Evolutionary conservation across 2,329 filamentous ascomycete genomes (phyloP).

Genomic region (Paecilomyces formosus): DNA sequence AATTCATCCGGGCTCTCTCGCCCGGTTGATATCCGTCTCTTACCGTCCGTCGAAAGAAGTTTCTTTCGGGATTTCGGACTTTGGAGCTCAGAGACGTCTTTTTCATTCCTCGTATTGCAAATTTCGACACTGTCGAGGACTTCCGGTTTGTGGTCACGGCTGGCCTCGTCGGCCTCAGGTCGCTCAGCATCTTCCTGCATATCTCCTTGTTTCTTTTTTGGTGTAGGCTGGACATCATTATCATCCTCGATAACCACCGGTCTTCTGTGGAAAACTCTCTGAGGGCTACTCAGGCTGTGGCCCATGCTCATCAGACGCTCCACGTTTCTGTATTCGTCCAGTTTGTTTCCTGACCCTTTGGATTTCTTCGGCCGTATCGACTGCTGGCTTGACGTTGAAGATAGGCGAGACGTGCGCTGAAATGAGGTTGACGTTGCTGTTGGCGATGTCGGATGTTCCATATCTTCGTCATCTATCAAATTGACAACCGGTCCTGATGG

Average conservation of each 20-base stretch:
- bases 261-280: constrained; percentile 1
- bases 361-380: constrained; percentile 4
- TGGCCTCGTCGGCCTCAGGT: not conserved
- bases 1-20: constrained; percentile 34
- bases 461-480: constrained; percentile 14
- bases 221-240: constrained; percentile 17
- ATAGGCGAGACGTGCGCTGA: constrained; percentile 9
- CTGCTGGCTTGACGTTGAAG: constrained; percentile 14
- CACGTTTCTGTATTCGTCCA: constrained; percentile 14
- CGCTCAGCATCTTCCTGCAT: not conserved
- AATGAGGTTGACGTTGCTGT: constrained; percentile 2
- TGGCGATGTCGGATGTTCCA: constrained; percentile 1
- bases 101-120: not conserved
- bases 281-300: constrained; percentile 2
- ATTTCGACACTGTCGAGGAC: constrained; percentile 13
- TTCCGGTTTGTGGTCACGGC: constrained; percentile 2
- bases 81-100: not conserved
- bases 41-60: constrained; percentile 1
- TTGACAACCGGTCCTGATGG: constrained; percentile 2
- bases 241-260: constrained; percentile 6
- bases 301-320: constrained; percentile 10
- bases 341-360: not conserved
- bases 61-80: not conserved
- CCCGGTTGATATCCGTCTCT: constrained; percentile 5
- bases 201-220: not conserved